These are phyloP conservation scores for Liriodendron chinense DNA, from an alignment of 164 flowering plant species.

Conservation along the genomic window DNA sequence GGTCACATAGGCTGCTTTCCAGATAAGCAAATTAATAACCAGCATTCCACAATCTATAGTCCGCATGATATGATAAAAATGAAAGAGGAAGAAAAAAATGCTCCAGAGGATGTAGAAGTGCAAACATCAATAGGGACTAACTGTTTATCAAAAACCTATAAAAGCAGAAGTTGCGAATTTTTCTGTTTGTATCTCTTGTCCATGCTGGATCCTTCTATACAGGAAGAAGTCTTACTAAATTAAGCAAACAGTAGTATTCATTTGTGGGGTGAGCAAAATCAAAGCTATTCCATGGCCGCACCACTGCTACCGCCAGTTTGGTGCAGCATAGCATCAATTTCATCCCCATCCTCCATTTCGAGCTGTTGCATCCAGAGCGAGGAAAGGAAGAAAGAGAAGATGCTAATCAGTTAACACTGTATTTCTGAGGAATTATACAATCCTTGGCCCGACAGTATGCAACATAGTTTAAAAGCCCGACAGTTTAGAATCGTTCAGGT, in stretches of 20 bases:
- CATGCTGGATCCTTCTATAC: background rate
- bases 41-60: too few species aligned
- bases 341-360: slow-evolving; percentile 36
- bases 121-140: background rate
- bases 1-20: too few species aligned
- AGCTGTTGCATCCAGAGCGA: slow-evolving; percentile 16
- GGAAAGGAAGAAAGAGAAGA: background rate
- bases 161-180: background rate
- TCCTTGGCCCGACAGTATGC: too few species aligned
- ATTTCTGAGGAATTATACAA: too few species aligned
- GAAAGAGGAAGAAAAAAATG: background rate
- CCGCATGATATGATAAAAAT: too few species aligned
- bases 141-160: background rate
- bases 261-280: background rate
- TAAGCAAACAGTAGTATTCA: background rate
- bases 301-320: slow-evolving; percentile 27
- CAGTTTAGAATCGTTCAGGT: too few species aligned
- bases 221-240: background rate
- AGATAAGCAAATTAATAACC: too few species aligned
- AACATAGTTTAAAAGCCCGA: too few species aligned
- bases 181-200: background rate
- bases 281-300: background rate
- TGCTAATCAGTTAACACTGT: too few species aligned
- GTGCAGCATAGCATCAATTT: slow-evolving; percentile 33
- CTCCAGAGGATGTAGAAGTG: background rate